Base-by-base conservation (phyloP, 176 grass and related monocot genomes). In the Musa beccarii region DNA sequence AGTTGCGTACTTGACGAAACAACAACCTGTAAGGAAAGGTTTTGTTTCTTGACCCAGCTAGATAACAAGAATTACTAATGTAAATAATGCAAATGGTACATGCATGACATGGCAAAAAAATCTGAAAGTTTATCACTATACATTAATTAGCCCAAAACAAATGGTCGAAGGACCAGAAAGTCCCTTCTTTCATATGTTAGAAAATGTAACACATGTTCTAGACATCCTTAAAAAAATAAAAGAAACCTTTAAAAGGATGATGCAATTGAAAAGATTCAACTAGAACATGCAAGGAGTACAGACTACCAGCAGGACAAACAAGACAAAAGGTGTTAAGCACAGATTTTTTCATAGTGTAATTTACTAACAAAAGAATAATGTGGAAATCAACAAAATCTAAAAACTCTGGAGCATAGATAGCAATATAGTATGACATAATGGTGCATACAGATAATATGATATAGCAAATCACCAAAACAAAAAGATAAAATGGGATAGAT, bases 1-100 rank as follows among this genome's bases (percentile, higher is more conserved):
- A 87, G 88, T 92, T 69, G 86, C 80, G 82, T 95, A 99, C 87
- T 99, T 99, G 83, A 99, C 88, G 79, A 99, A 99, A 89, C 96
- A 99, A 82, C 96, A 99, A 43, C 96, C 96, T 95, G 86, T 51
- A 77, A 83, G 75, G 67, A 43, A 77, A 66, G 67, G 20, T 78
- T 81, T 77, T 86, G 43, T 22, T 79, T 79, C 80, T 83, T 57
- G 81, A 81, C 66, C 79, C 77, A 84, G 77, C 23, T 50, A 51
- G 49, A 51, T 85, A 54, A 69, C 68, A 66, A 68, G 50, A 75
- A 76, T 83, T 69, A 54, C 68, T 69, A 74, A 28, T 73, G 55
- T 50, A 75, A 52, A 79, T 72, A 17, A 28, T 73, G 52, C 29
- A 75, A 52, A 79, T 72, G 17, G 5, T 57, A 51, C 20, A 73